Conservation (phyloP, 208 protist species). For the Trypanosoma lewisi region DNA sequence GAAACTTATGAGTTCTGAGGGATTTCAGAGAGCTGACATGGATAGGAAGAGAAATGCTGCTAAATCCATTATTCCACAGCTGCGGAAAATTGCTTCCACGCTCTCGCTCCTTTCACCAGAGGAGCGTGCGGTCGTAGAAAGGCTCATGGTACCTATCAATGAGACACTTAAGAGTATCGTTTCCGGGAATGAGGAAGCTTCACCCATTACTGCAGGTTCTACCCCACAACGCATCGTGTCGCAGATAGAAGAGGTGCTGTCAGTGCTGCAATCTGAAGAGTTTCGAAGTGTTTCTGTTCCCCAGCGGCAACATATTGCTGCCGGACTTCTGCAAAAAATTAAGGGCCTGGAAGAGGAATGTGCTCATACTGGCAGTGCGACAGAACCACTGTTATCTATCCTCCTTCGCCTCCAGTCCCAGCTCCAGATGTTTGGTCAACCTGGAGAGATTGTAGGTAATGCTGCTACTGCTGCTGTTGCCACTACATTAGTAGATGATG, state of each 20-base stretch:
- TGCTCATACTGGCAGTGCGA: conserved; percentile 22
- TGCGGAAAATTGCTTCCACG: conserved; percentile 42
- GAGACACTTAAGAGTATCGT: conserved; percentile 25
- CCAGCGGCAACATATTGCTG: conserved; percentile 31
- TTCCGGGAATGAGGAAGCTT: background rate
- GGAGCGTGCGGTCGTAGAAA: conserved; percentile 38
- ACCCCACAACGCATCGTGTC: conserved; percentile 28
- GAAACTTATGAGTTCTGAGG: conserved; percentile 36
- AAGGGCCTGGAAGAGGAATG: conserved; percentile 28
- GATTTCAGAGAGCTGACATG: conserved; percentile 31
- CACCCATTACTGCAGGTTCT: conserved; percentile 5
- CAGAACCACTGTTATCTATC: conserved; percentile 25
- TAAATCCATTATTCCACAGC: conserved; percentile 35
- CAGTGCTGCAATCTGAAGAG: conserved; percentile 34
- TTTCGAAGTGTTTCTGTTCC: conserved; percentile 30
- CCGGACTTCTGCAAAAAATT: conserved; percentile 24
- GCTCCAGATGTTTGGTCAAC: conserved; percentile 5
- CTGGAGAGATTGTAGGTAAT: conserved; percentile 25
- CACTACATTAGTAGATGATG: background rate
- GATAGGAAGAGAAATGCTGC: conserved; percentile 29
- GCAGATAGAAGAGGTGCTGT: conserved; percentile 42
- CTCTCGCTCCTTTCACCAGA: conserved; percentile 31
- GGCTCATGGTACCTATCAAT: conserved; percentile 46
- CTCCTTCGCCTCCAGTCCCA: conserved; percentile 12
- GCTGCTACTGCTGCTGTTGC: background rate